phyloP scores from a whole-genome alignment of 305 asterid genomes.

The Fraxinus greggii region DNA sequence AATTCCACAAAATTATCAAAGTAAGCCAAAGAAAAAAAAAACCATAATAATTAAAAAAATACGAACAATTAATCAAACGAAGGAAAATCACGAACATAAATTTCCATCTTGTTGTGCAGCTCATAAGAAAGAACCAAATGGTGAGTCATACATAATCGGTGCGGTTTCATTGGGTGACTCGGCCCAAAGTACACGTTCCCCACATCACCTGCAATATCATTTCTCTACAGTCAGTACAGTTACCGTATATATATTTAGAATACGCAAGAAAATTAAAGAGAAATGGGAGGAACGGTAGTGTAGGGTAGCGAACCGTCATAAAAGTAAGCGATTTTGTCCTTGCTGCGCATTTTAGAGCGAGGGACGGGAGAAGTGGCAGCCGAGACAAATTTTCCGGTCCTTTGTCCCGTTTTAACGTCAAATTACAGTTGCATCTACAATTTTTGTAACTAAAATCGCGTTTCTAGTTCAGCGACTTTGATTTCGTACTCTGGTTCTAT shows the following conservation, averaged over 20 bases:
- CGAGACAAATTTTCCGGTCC: not conserved
- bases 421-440: not conserved
- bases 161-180: constrained; percentile 98
- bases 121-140: constrained; percentile 89
- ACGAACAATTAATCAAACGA: not conserved
- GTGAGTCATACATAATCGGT: constrained; percentile 96
- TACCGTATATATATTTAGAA: not conserved
- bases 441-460: not conserved
- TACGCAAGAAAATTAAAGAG: not conserved
- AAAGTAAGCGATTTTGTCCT: constrained; percentile 87
- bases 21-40: constrained; percentile 12
- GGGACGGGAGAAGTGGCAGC: not conserved
- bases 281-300: not conserved
- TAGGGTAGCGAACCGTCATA: constrained; percentile 63
- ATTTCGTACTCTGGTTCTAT: not conserved
- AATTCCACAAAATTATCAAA: constrained; percentile 18
- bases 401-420: not conserved
- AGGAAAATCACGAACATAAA: constrained; percentile 62
- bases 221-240: constrained; percentile 26
- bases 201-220: constrained; percentile 74
- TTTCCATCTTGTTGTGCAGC: constrained; percentile 95
- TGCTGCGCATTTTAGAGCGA: constrained; percentile 60
- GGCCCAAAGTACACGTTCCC: constrained; percentile 96
- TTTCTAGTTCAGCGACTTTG: not conserved
- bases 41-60: not conserved